phyloP scores from a whole-genome alignment of 116 monocot genomes.

The Dioscorea cayenensis region DNA sequence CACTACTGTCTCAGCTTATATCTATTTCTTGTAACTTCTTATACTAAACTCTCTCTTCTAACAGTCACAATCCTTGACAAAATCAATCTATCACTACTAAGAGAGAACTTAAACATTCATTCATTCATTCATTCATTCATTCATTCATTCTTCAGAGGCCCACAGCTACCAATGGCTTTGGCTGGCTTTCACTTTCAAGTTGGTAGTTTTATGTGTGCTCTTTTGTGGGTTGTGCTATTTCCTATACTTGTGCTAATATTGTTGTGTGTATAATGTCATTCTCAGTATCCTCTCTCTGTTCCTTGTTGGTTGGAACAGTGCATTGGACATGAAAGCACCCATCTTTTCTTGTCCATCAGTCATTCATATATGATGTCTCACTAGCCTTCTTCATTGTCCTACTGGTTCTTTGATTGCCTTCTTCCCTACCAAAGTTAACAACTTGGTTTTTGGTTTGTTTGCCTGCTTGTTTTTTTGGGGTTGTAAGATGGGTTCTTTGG shows the following conservation, averaged over 20 bases:
- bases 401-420: too few species aligned
- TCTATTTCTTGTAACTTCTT: background rate
- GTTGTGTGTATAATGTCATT: constrained; percentile 3
- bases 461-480: background rate
- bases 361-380: constrained; percentile 27
- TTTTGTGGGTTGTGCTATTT: too few species aligned
- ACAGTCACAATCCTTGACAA: constrained; percentile 21
- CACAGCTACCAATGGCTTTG: background rate
- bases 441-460: background rate
- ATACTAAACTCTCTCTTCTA: too few species aligned
- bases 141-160: background rate
- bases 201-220: too few species aligned
- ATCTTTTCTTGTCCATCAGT: constrained; percentile 54
- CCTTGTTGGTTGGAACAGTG: constrained; percentile 44
- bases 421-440: background rate
- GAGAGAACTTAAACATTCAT: background rate
- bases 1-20: too few species aligned
- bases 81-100: constrained; percentile 6
- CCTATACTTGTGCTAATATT: background rate
- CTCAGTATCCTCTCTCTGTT: background rate
- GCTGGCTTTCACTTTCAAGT: constrained; percentile 4
- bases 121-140: background rate
- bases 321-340: constrained; percentile 61
- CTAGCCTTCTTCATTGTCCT: constrained; percentile 5
- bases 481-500: constrained; percentile 38